Percentiles rank a stretch among this genome's conserved stretches.
Conservation (phyloP, 768 basidiomycete species). For the Sarcomyxa edulis region DNA sequence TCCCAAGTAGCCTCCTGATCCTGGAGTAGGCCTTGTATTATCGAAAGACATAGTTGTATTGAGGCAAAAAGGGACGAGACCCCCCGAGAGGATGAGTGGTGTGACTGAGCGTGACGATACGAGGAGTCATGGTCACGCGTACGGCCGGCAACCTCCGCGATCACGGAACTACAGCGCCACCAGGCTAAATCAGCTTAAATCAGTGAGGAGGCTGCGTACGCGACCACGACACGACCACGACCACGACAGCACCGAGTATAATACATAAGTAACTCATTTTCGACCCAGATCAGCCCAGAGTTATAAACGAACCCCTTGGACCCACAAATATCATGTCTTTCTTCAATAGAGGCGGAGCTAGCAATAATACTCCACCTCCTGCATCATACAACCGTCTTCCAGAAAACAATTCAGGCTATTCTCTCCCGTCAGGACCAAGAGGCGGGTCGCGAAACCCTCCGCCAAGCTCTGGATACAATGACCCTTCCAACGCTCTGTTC, state of each 20-base stretch:
- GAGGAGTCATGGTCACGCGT: background rate
- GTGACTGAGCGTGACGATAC: background rate
- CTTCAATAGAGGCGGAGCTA: constrained; percentile 38
- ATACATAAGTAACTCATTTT: too few species aligned
- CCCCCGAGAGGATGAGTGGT: background rate
- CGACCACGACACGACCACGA: constrained; percentile 4
- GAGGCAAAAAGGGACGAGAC: background rate
- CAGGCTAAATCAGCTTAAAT: too few species aligned
- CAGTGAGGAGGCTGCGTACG: too few species aligned
- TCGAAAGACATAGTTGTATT: constrained; percentile 4
- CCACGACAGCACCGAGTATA: constrained; percentile 7
- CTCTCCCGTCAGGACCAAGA: constrained; percentile 26
- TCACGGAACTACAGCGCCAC: too few species aligned
- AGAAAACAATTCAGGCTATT: constrained; percentile 17
- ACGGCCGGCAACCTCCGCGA: too few species aligned
- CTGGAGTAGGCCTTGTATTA: constrained; percentile 3
- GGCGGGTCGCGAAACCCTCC: constrained; percentile 17
- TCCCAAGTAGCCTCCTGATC: too few species aligned
- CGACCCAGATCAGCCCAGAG: too few species aligned
- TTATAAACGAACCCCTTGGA: constrained; percentile 10
- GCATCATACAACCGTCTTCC: constrained; percentile 40
- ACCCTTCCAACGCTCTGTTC: constrained; percentile 26
- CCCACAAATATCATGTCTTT: constrained; percentile 35
- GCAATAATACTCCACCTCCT: constrained; percentile 31
- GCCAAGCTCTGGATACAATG: constrained; percentile 6